Base-by-base conservation (phyloP, 1,284 basidiomycete species). In the Schizophyllum commune region DNA sequence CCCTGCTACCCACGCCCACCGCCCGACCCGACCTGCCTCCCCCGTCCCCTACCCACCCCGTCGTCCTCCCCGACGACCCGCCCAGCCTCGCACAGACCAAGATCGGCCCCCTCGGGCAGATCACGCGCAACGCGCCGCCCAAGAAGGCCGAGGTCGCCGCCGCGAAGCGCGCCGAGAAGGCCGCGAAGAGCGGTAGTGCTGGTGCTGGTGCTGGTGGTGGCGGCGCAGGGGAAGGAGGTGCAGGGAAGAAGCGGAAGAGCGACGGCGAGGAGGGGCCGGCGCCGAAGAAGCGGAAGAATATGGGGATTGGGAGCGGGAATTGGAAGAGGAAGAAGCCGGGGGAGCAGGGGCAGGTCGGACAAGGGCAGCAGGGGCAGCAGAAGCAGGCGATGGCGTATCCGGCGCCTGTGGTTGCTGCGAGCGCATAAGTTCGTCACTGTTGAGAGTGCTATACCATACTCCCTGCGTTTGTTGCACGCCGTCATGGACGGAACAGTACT, bases 91-190 rank as follows among this genome's bases (percentile, higher is more conserved):
- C 75, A 1, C 87, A 88, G 63, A 75, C 80, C 55, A 91, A 88
- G 76, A 82, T 91, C 67, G 89, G 89, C 0, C 89, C 90, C 0
- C 73, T 91, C 7, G 90, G 90, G 11, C 88, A 91, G 69, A 82
- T 91, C 62, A 67, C 83, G 68, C 15, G 74, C 70, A 5, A 64
- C 69, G 68, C 68, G 13, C 57, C 69, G 6, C 62, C 71, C 53
- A 75, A 77, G 69, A 80, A 79, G 71, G 79, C 79, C 71, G 74
- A 74, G 59, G 66, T 63, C 20, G 71, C 72, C 55, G 61, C 59
- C 15, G 60, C 59, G 53, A 32, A 32, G 7, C 39, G 39, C 57
- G 55, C 22, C 39, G 60, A 39, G 39, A 21, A 33, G 60, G 34
- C 11, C 32, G 58, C 52, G 59, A 61, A 32, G 59, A 59, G 33